Evolutionary conservation across 805 yeast genomes (phyloP), one percentile per base, ranked within the genome.

Genomic region (Nakazawaea siamensis): DNA sequence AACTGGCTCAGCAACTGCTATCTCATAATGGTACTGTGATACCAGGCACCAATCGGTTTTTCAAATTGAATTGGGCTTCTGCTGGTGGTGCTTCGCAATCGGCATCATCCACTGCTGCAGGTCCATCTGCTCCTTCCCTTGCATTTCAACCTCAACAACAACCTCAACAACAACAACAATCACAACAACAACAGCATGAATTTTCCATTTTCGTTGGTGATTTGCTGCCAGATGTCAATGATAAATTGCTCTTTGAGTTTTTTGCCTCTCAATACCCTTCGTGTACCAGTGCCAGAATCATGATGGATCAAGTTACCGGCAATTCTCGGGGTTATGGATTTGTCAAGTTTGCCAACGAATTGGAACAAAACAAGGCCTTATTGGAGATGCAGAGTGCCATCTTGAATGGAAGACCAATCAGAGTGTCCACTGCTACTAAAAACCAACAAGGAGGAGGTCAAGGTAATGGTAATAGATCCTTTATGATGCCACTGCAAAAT

Each of bases 321-420:
- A 67, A 67, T 32, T 73, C 90, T 5, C 77, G 83, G 50, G 95
- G 95, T 10, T 87, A 81, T 55, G 97, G 96, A 2, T 88, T 88
- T 61, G 84, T 86, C n/a, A 74, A 84, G 42, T 86, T 87, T 51
- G 49, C 65, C 24, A 68, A 68, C 39, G 77, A 72, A 41, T 65
- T 66, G 9, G 86, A 80, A 26, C 86, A 80, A 55, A 79, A 76
- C 45, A 68, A 76, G 34, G 86, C 95, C 0, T 54, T 85, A 27
- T 50, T 66, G 16, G 94, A 83, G 50, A 83, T 86, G 94, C 88
- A 82, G 56, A 94, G 95, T 4, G 66, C 67, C 14, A 61, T 73
- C 26, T 57, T 86, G 29, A 78, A 80, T 37, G 80, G 82, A 13
- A 66, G 88, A 44, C 80, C 94, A 5, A 80, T 87, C 33, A 65